Percentiles rank a stretch among this genome's conserved stretches.
Conservation (phyloP, 352 stramenopile genomes). For the Phytophthora meadii region DNA sequence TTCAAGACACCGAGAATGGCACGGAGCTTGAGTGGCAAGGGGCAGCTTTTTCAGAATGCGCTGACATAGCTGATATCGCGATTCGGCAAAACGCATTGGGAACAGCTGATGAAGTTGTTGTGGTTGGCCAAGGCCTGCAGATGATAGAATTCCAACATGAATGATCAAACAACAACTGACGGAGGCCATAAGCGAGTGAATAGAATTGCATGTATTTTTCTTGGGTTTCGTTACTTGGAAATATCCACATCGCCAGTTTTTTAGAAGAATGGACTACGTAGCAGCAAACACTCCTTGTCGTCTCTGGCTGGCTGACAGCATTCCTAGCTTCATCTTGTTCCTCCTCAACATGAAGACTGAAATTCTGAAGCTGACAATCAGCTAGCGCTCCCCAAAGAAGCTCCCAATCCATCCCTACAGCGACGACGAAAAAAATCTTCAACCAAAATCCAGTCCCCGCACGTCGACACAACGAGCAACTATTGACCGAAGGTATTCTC, state of each 20-base stretch:
- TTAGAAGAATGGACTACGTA: slow-evolving; percentile 38
- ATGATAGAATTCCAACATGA: slow-evolving; percentile 50
- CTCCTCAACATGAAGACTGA: slow-evolving; percentile 4
- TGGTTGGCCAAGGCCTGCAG: slow-evolving; percentile 85
- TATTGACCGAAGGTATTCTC: slow-evolving; percentile 99
- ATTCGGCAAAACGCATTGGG: slow-evolving; percentile 27
- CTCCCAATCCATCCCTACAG: slow-evolving; percentile 8
- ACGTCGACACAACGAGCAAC: slow-evolving; percentile 16
- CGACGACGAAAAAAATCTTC: slow-evolving; percentile 37
- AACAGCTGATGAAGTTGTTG: slow-evolving; percentile 47
- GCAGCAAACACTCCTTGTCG: slow-evolving; percentile 42
- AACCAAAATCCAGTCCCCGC: slow-evolving; percentile 45
- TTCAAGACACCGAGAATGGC: slow-evolving; percentile 18
- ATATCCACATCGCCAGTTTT: slow-evolving; percentile 45
- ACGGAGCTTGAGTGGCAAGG: slow-evolving; percentile 55
- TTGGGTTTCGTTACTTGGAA: slow-evolving; percentile 37
- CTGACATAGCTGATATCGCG: slow-evolving; percentile 77
- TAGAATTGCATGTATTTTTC: slow-evolving; percentile 50
- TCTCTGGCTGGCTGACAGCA: slow-evolving; percentile 8
- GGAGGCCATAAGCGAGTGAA: slow-evolving; percentile 20
- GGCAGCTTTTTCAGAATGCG: slow-evolving; percentile 77
- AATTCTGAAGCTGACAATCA: slow-evolving; percentile 9
- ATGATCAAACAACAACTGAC: slow-evolving; percentile 12
- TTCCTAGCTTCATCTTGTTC: slow-evolving; percentile 13
- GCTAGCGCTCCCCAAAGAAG: slow-evolving; percentile 13